These are phyloP conservation scores for Pyropia haitanensis DNA, from an alignment of 23 red algal genomes.

Conservation along the genomic window DNA sequence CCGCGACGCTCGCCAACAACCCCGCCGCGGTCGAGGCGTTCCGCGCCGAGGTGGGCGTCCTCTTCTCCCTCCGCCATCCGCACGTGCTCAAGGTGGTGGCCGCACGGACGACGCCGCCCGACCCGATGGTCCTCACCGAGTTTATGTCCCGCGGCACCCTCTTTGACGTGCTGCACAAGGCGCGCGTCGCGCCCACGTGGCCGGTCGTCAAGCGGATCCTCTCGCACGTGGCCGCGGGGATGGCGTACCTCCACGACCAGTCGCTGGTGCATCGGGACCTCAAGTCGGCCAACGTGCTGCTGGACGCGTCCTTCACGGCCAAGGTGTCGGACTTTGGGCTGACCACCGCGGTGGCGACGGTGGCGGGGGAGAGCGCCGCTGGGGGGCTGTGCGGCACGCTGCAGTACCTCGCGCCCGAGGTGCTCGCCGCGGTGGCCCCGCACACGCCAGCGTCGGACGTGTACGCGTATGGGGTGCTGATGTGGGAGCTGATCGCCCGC, in stretches of 20 bases:
- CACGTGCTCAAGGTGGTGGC: conserved; percentile 58
- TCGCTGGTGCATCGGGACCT: conserved; percentile 82
- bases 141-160: conserved; percentile 84
- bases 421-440: conserved; percentile 11
- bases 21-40: conserved; percentile 39
- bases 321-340: conserved; percentile 88
- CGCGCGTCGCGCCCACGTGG: conserved; percentile 56
- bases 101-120: conserved; percentile 17
- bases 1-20: conserved; percentile 14
- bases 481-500: conserved; percentile 42
- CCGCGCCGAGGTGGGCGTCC: conserved; percentile 67
- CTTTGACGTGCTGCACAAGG: conserved; percentile 85
- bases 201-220: conserved; percentile 41
- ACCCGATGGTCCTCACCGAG: conserved; percentile 82
- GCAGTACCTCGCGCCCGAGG: conserved; percentile 60
- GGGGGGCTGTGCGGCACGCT: conserved; percentile 32
- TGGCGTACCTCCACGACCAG: conserved; percentile 71
- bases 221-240: conserved; percentile 67
- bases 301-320: conserved; percentile 71
- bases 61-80: conserved; percentile 43
- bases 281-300: conserved; percentile 88
- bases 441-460: conserved; percentile 19
- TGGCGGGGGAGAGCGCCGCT: conserved; percentile 1
- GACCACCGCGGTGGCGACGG: neutral
- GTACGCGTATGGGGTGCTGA: conserved; percentile 42